Conservation (phyloP, 768 basidiomycete genomes). For the Phlebiopsis gigantea region DNA sequence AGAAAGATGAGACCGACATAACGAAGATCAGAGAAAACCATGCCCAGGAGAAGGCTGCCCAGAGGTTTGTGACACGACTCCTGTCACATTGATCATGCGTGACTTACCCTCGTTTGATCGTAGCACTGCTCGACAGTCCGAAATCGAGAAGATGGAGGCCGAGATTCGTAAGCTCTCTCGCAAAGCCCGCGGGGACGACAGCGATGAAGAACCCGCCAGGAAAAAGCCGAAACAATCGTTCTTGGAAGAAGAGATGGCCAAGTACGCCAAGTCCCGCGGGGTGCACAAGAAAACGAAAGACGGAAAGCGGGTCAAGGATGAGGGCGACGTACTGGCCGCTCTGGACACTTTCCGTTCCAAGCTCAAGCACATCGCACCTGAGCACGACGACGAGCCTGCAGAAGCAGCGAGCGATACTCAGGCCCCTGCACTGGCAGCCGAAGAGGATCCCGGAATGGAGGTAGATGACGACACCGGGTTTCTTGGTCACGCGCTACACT, state of each 20-base stretch:
- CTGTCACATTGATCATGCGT: not conserved
- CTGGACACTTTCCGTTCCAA: slow-evolving; percentile 68
- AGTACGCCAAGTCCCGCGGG: slow-evolving; percentile 66
- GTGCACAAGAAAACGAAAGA: slow-evolving; percentile 49
- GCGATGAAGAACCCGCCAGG: slow-evolving; percentile 39
- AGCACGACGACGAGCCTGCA: slow-evolving; percentile 19
- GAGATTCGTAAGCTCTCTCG: slow-evolving; percentile 73
- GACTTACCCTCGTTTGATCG: not conserved
- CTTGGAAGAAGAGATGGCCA: slow-evolving; percentile 76
- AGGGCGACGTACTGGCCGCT: slow-evolving; percentile 63
- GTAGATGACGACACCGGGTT: slow-evolving; percentile 77
- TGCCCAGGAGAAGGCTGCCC: slow-evolving; percentile 60
- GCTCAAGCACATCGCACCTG: slow-evolving; percentile 38
- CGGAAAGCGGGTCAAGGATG: slow-evolving; percentile 51
- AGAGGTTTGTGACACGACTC: slow-evolving; percentile 39
- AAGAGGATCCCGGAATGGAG: slow-evolving; percentile 57
- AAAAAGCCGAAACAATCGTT: slow-evolving; percentile 68
- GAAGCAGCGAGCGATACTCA: slow-evolving; percentile 17
- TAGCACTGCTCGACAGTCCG: slow-evolving; percentile 62
- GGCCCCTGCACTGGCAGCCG: slow-evolving; percentile 15
- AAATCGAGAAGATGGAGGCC: slow-evolving; percentile 85
- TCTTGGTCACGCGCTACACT: slow-evolving; percentile 63
- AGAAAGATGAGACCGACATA: slow-evolving; percentile 47
- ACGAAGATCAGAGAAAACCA: slow-evolving; percentile 73
- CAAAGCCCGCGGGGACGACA: slow-evolving; percentile 39